phyloP scores from a whole-genome alignment of 805 yeast genomes.

The Wickerhamiella lipophila region DNA sequence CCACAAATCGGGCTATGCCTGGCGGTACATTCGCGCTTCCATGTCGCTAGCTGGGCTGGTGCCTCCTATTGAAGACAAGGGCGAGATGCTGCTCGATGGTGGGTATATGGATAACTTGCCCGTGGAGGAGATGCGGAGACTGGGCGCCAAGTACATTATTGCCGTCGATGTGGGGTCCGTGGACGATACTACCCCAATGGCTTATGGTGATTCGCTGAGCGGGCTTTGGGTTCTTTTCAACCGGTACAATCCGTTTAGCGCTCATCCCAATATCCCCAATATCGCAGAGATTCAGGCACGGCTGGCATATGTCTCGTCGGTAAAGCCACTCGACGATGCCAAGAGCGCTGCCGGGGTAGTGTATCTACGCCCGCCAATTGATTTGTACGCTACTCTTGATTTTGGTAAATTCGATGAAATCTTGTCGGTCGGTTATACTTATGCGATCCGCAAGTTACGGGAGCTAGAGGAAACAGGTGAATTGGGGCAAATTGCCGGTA shows the following conservation, averaged over 20 bases:
- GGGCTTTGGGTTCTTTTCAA: slow-evolving; percentile 86
- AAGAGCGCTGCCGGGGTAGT: slow-evolving; percentile 73
- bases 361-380: slow-evolving; percentile 89
- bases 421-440: slow-evolving; percentile 62
- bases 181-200: slow-evolving; percentile 82
- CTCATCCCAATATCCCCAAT: slow-evolving; percentile 77
- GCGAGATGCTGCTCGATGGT: slow-evolving; percentile 89
- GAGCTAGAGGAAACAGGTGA: slow-evolving; percentile 31
- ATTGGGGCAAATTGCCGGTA: slow-evolving; percentile 3
- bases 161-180: slow-evolving; percentile 95
- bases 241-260: slow-evolving; percentile 80
- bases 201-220: slow-evolving; percentile 82
- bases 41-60: slow-evolving; percentile 91
- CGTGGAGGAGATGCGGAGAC: slow-evolving; percentile 76
- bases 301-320: slow-evolving; percentile 88
- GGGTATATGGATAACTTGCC: slow-evolving; percentile 93
- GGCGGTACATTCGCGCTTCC: slow-evolving; percentile 92
- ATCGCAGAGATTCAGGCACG: slow-evolving; percentile 92
- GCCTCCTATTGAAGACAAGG: slow-evolving; percentile 75
- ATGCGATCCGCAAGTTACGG: slow-evolving; percentile 48
- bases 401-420: slow-evolving; percentile 88
- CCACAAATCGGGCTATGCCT: slow-evolving; percentile 82
- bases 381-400: slow-evolving; percentile 79
- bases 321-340: slow-evolving; percentile 80
- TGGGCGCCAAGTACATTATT: slow-evolving; percentile 71